A percentile compares a stretch with the other conserved stretches of the same genome.
These are phyloP conservation scores for Gaeumannomyces sp. DNA, from an alignment of 2,329 filamentous ascomycete genomes.

Conservation along the genomic window DNA sequence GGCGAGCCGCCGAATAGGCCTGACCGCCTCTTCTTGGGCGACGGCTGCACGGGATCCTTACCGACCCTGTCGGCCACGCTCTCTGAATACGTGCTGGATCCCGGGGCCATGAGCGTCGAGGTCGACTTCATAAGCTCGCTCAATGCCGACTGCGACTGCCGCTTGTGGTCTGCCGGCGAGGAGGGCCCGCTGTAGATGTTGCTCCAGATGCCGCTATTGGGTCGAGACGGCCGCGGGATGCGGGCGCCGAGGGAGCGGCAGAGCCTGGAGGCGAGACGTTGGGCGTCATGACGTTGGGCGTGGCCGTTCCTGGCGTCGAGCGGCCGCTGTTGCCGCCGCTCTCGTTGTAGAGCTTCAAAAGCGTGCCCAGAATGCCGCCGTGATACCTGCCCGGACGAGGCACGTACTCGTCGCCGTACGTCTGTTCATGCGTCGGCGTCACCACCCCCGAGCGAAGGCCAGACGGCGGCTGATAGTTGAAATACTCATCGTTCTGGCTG, in stretches of 20 bases:
- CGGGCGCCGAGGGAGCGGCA: neutral
- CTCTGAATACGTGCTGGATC: conserved; percentile 6
- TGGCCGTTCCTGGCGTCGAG: conserved; percentile 29
- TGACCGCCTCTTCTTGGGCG: conserved; percentile 4
- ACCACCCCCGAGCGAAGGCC: conserved; percentile 20
- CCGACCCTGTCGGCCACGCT: conserved; percentile 34
- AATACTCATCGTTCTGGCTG: conserved; percentile 20
- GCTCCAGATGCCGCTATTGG: conserved; percentile 5
- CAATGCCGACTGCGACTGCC: conserved; percentile 1
- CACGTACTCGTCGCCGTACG: conserved; percentile 58
- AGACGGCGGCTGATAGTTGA: conserved; percentile 29
- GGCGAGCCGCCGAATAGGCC: conserved; percentile 3
- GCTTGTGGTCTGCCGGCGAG: neutral
- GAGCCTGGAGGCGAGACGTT: conserved; percentile 27
- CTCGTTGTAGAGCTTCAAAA: conserved; percentile 65
- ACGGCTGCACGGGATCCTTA: conserved; percentile 20
- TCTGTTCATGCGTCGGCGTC: conserved; percentile 43
- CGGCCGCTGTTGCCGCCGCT: conserved; percentile 21
- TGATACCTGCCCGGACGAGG: conserved; percentile 62
- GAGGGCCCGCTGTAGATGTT: neutral
- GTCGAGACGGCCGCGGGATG: conserved; percentile 6
- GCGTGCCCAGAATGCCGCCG: conserved; percentile 64
- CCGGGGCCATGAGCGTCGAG: conserved; percentile 39
- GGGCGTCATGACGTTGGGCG: conserved; percentile 29
- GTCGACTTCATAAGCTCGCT: conserved; percentile 35